Evolutionary conservation across 2,329 filamentous ascomycete species (phyloP), one percentile per base, ranked within the genome.

Genomic region (Monilinia fructigena): DNA sequence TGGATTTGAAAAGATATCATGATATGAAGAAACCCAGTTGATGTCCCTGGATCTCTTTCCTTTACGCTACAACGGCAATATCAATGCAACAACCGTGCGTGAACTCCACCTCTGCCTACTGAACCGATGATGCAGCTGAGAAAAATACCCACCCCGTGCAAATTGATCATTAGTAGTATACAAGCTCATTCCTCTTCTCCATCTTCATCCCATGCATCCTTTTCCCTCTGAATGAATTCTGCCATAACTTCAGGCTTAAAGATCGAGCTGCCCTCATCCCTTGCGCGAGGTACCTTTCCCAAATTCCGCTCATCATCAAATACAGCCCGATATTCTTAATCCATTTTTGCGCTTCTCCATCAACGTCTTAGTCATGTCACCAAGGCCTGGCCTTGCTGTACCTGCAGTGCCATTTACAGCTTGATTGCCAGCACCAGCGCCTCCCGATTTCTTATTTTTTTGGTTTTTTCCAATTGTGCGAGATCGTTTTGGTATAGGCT

Each of bases 401-500:
- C 85, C 87, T 14, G 63, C 54, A 45, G 82, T 82, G n/a, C 84
- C 84, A 63, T 80, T 80, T n/a, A 82, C 78, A 70, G 81, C 75
- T 78, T 92, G 85, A 73, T 85, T 88, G 55, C 89, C 89, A 68
- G 89, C 91, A 31, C 89, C 89, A 2, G 89, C 88, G 63, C 90
- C 91, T 55, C 91, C 90, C 2, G 87, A 88, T 5, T 89, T 82
- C 76, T 96, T 94, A 66, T 93, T 89, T 80, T 96, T 97, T 78
- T 96, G 96, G 78, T 88, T 92, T 81, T 98, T 96, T 77, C 93
- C 92, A 79, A 98, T 89, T 0, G 92, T 97, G 56, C 95, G 88
- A 38, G 94, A 98, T 31, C 95, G 90, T 80, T 99, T 99, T 99
- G 55, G 96, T 87, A 75, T 98, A 99, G 4, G 95, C 94, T 62